These are phyloP conservation scores for Ogataea henricii DNA, from an alignment of 805 yeast species.

Conservation along the genomic window DNA sequence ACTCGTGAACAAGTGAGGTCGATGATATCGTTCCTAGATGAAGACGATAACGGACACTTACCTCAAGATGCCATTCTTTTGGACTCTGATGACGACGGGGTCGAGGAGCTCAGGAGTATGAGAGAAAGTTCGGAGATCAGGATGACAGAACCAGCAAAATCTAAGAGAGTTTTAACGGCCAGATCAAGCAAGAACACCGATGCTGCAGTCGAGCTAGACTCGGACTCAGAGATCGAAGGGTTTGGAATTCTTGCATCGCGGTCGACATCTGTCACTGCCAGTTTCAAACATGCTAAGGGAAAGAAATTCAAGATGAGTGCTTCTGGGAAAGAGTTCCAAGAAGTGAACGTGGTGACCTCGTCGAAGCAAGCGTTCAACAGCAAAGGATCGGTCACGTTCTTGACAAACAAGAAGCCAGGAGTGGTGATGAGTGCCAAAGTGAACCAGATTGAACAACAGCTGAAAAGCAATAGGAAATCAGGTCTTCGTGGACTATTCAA, in stretches of 20 bases:
- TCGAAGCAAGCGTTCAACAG: constrained; percentile 26
- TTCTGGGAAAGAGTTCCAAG: constrained; percentile 29
- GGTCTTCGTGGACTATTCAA: constrained; percentile 18
- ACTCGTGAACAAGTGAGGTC: constrained; percentile 29
- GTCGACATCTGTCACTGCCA: constrained; percentile 31
- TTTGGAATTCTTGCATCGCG: constrained; percentile 28
- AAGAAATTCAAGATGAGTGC: constrained; percentile 23
- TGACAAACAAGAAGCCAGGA: constrained; percentile 20
- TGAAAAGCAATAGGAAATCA: constrained; percentile 16
- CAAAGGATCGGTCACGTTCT: constrained; percentile 32
- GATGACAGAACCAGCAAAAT: constrained; percentile 35
- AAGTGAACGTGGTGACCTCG: constrained; percentile 34
- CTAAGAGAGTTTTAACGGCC: not conserved
- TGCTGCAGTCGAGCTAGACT: not conserved
- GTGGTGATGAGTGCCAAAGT: constrained; percentile 18
- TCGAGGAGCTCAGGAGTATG: constrained; percentile 42
- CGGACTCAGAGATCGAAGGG: constrained; percentile 20
- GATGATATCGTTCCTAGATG: constrained; percentile 30
- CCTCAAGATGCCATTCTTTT: constrained; percentile 36
- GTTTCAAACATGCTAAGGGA: constrained; percentile 25
- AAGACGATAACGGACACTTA: constrained; percentile 28
- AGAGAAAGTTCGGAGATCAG: constrained; percentile 56
- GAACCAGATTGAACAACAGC: constrained; percentile 20
- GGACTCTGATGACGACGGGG: constrained; percentile 36
- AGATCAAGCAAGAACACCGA: not conserved